Evolutionary conservation across 2,329 filamentous ascomycete species (phyloP).

Genomic region (Cordyceps militaris): DNA sequence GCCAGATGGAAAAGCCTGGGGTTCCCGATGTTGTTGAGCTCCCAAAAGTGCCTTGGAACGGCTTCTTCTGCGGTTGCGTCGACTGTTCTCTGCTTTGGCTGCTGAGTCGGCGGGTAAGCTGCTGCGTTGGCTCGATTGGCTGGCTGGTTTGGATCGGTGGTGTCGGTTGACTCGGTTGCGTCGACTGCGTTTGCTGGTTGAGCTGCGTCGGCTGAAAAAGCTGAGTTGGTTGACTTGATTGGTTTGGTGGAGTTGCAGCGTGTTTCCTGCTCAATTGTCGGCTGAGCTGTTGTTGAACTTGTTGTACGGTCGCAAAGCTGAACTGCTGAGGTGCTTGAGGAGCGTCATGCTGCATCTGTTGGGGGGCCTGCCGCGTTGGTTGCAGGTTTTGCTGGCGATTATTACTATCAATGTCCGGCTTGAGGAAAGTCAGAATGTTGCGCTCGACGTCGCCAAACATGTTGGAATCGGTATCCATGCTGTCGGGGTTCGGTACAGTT

Average conservation of each 20-base stretch:
- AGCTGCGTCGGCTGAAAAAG: neutral
- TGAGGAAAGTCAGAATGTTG: conserved; percentile 4
- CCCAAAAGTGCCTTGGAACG: neutral
- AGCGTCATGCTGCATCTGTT: conserved; percentile 13
- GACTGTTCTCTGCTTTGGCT: neutral
- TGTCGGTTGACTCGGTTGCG: neutral
- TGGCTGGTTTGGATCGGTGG: neutral
- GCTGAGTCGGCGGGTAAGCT: neutral
- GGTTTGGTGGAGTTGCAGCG: neutral
- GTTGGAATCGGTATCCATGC: neutral
- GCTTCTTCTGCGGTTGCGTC: neutral
- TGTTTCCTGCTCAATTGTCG: neutral
- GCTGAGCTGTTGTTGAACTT: neutral
- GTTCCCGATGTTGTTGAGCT: neutral
- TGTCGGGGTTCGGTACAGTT: neutral
- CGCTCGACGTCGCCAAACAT: conserved; percentile 2
- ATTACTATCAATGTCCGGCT: conserved; percentile 15
- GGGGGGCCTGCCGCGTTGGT: neutral
- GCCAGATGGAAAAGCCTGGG: conserved; percentile 12
- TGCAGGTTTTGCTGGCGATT: neutral
- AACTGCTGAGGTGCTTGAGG: neutral
- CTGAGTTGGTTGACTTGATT: neutral
- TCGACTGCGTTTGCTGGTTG: neutral
- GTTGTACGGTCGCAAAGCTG: neutral
- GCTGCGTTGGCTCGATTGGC: neutral